Percentiles rank a stretch among this genome's conserved stretches.
Evolutionary conservation across 495 filamentous ascomycete species (phyloP).

Genomic region (Trichoderma parareesei): DNA sequence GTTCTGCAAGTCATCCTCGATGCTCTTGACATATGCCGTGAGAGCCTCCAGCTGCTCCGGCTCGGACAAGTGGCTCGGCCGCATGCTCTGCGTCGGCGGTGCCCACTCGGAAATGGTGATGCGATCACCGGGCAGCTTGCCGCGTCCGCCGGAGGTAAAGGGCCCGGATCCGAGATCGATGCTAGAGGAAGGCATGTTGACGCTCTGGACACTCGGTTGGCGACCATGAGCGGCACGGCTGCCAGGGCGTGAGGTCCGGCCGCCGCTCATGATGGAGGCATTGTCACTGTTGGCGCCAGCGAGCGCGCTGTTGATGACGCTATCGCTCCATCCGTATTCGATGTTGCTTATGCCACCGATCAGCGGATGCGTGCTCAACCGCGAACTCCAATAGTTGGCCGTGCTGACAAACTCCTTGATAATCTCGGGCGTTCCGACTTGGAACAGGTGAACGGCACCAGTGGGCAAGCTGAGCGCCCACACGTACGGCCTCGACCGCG

Average conservation of each 20-base stretch:
- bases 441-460: slow-evolving; percentile 93
- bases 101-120: slow-evolving; percentile 84
- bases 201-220: slow-evolving; percentile 4
- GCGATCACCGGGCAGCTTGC: slow-evolving; percentile 73
- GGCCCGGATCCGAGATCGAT: slow-evolving; percentile 33
- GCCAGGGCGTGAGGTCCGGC: slow-evolving; percentile 34
- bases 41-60: slow-evolving; percentile 72
- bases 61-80: slow-evolving; percentile 68
- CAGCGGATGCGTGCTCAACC: slow-evolving; percentile 85
- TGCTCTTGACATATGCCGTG: slow-evolving; percentile 67
- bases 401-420: slow-evolving; percentile 88
- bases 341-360: slow-evolving; percentile 91
- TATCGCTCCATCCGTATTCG: slow-evolving; percentile 93
- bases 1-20: slow-evolving; percentile 75
- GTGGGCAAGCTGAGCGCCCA: slow-evolving; percentile 92
- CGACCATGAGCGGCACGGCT: slow-evolving; percentile 27
- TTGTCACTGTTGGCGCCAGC: slow-evolving; percentile 44
- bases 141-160: slow-evolving; percentile 25
- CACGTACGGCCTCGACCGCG: slow-evolving; percentile 80
- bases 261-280: slow-evolving; percentile 18
- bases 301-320: slow-evolving; percentile 70
- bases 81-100: slow-evolving; percentile 87
- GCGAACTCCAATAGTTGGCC: slow-evolving; percentile 96
- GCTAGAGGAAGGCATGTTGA: slow-evolving; percentile 18
- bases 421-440: slow-evolving; percentile 92